Base-by-base conservation (phyloP, 371 early-diverging fungal species). In the Rhizopus microsporus region DNA sequence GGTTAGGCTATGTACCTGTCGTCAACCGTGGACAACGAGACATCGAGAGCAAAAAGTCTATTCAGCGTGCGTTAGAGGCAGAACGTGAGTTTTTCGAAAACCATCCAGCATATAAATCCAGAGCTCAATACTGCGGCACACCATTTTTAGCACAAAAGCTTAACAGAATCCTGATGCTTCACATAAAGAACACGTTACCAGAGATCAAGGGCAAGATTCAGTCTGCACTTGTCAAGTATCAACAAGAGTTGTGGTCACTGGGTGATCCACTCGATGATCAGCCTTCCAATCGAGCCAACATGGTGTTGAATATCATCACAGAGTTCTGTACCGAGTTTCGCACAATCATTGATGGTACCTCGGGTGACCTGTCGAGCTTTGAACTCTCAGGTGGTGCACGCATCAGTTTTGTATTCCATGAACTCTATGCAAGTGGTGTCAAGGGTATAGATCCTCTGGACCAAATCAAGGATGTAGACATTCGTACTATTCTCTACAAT, bases 311-410 rank as follows among this genome's bases (percentile, higher is more conserved):
- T 66, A 91, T 96, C 48, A 96, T 98, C 59, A 97, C 98, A 16
- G 99, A 98, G 69, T 98, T 98, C 67, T 91, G 91, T 68, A 93
- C 78, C 54, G 97, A 98, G 63, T 98, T 95, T 81, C 86, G 94
- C 39, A 89, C 93, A 5, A 82, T 94, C 43, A 87, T 98, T 44
- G 96, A 96, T 58, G 98, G 98, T 64, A 94, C 92, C 56, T 89
- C 96, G 6, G 85, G 89, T 46, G 98, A 97, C 35, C 78, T 96
- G 10, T 86, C 95, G 5, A 87, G 91, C 35, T 92, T 88, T 71
- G 99, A 99, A 76, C 78, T 99, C 9, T 87, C 93, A 33, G 99
- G 99, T 57, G 99, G 99, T 63, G 99, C 99, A 6, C 92, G 99
- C 71, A 93, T 99, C 55, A 88, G 91, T 62, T 99, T 94, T 87